Conservation (phyloP, 2,329 filamentous ascomycete species). For the Trichoderma cornu-damae region DNA sequence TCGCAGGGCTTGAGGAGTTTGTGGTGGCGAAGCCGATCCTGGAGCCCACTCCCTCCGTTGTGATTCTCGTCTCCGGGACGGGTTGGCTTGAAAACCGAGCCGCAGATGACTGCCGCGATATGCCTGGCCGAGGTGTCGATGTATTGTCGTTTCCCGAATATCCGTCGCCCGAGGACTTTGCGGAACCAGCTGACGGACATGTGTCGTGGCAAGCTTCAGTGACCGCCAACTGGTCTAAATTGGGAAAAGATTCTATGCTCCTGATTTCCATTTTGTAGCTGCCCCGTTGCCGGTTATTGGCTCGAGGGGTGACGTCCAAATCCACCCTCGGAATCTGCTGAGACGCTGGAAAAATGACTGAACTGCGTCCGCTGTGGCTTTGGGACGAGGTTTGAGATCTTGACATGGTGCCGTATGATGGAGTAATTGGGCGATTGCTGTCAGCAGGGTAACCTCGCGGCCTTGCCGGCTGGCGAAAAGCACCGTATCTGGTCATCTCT, state of each 20-base stretch:
- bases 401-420: constrained; percentile 34
- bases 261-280: constrained; percentile 12
- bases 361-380: neutral
- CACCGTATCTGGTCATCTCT: neutral
- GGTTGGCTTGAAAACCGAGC: constrained; percentile 67
- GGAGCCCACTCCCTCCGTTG: constrained; percentile 54
- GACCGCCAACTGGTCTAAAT: constrained; percentile 21
- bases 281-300: constrained; percentile 3
- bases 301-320: neutral
- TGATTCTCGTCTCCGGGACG: constrained; percentile 64
- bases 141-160: constrained; percentile 23
- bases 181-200: constrained; percentile 25
- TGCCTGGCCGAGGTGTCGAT: constrained; percentile 39
- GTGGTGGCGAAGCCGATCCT: constrained; percentile 63
- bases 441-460: constrained; percentile 18
- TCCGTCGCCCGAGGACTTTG: constrained; percentile 22
- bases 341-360: constrained; percentile 2
- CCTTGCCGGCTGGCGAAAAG: constrained; percentile 20
- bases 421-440: constrained; percentile 17
- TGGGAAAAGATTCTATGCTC: constrained; percentile 25
- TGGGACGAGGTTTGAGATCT: constrained; percentile 22
- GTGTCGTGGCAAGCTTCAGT: constrained; percentile 12
- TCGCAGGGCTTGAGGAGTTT: constrained; percentile 24
- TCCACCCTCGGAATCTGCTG: constrained; percentile 18
- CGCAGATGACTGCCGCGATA: constrained; percentile 49